Percentiles rank a stretch among this genome's conserved stretches.
These are phyloP conservation scores for Anisodus tanguticus DNA, from an alignment of 257 asterid genomes.

Conservation along the genomic window DNA sequence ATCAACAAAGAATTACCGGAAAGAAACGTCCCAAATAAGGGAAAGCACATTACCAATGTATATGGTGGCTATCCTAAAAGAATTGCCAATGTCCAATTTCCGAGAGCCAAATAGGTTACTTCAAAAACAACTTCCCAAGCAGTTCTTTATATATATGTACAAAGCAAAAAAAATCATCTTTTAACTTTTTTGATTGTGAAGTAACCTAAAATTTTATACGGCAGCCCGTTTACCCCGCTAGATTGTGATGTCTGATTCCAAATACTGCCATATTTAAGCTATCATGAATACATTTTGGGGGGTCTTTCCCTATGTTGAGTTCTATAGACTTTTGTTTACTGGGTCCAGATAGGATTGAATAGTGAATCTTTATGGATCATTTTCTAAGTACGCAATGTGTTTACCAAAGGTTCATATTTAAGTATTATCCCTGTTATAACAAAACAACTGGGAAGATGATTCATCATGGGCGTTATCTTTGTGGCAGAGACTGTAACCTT, in stretches of 20 bases:
- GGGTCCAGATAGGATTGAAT: neutral
- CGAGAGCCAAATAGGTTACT: neutral
- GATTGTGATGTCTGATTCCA: neutral
- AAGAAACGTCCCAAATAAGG: slow-evolving; percentile 7
- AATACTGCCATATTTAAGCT: neutral
- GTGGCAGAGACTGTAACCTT: neutral
- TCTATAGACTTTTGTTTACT: neutral
- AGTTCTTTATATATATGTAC: neutral
- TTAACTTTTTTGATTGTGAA: neutral
- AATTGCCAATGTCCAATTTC: neutral
- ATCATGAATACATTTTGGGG: neutral
- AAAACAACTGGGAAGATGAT: neutral
- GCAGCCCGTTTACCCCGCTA: neutral
- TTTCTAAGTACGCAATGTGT: neutral
- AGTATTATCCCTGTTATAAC: neutral
- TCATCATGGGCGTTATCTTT: neutral
- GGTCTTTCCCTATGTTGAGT: neutral
- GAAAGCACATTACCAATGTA: neutral
- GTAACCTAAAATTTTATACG: neutral
- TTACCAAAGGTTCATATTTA: neutral
- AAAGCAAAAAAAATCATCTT: neutral
- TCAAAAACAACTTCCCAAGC: neutral
- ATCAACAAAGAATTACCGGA: neutral
- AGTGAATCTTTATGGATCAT: neutral
- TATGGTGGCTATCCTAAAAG: neutral